These are phyloP conservation scores for Colletotrichum musicola DNA, from an alignment of 2,329 filamentous ascomycete species.

Conservation along the genomic window DNA sequence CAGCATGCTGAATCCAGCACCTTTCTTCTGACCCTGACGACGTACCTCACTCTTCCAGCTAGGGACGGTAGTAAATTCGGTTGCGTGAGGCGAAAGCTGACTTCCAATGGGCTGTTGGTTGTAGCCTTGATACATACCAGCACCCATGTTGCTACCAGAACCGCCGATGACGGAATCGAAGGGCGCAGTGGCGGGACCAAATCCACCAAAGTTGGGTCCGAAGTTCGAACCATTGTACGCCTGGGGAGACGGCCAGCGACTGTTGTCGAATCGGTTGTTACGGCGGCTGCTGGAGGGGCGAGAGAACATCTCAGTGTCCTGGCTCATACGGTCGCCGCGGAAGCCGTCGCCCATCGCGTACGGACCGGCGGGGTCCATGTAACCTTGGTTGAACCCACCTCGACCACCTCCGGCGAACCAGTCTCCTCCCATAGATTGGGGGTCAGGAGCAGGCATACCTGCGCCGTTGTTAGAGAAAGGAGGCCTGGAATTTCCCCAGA, in stretches of 20 bases:
- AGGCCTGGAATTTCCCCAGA: constrained; percentile 67
- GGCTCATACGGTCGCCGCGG: constrained; percentile 60
- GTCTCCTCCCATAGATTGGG: constrained; percentile 45
- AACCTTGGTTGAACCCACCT: constrained; percentile 54
- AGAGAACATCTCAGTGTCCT: constrained; percentile 62
- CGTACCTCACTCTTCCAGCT: constrained; percentile 69
- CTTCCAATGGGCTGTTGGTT: constrained; percentile 72
- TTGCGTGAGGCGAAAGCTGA: constrained; percentile 78
- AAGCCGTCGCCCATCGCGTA: constrained; percentile 55
- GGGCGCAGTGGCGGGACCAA: constrained; percentile 18
- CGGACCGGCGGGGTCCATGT: constrained; percentile 54
- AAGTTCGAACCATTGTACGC: constrained; percentile 52
- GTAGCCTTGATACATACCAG: constrained; percentile 62
- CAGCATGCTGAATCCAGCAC: constrained; percentile 17
- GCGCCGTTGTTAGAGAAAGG: constrained; percentile 46
- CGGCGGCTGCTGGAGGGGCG: constrained; percentile 59
- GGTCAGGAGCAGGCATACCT: constrained; percentile 52
- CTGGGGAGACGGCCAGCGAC: constrained; percentile 53
- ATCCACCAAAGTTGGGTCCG: constrained; percentile 43
- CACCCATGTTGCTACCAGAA: constrained; percentile 53
- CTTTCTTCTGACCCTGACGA: constrained; percentile 23
- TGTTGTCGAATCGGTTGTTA: constrained; percentile 58
- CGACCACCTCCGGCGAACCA: constrained; percentile 61
- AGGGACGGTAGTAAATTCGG: constrained; percentile 75
- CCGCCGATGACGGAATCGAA: constrained; percentile 43